phyloP scores from a whole-genome alignment of 176 grass and related monocot species.

The Leersia perrieri region DNA sequence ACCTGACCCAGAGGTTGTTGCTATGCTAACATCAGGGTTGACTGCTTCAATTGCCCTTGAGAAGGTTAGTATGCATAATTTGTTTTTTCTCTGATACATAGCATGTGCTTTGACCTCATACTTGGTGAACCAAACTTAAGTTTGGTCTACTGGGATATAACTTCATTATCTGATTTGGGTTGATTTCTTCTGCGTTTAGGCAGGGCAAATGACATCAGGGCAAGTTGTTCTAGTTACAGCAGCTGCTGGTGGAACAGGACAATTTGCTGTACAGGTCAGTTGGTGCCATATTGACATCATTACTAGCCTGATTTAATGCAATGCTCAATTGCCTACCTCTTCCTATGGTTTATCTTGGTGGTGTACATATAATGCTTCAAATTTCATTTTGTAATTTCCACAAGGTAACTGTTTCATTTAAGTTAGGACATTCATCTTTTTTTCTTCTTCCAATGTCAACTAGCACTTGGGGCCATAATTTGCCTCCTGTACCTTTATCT shows the following conservation, averaged over 20 bases:
- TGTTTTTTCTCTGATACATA: neutral
- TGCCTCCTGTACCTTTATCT: conserved; percentile 7
- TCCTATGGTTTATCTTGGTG: neutral
- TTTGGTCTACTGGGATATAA: neutral
- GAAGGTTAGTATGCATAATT: conserved; percentile 50
- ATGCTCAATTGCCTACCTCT: conserved; percentile 1
- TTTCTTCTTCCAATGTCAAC: neutral
- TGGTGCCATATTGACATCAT: conserved; percentile 20
- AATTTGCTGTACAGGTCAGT: conserved; percentile 95
- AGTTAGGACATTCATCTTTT: conserved; percentile 1
- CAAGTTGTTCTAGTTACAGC: conserved; percentile 88
- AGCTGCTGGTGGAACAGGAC: conserved; percentile 96
- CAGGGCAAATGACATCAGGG: conserved; percentile 84
- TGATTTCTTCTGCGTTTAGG: conserved; percentile 45
- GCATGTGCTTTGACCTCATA: conserved; percentile 20
- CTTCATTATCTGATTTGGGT: conserved; percentile 21
- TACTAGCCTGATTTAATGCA: conserved; percentile 25
- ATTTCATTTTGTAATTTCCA: conserved; percentile 5
- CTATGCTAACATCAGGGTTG: conserved; percentile 96
- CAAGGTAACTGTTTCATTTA: conserved; percentile 17
- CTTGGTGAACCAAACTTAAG: conserved; percentile 14
- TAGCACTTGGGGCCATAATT: conserved; percentile 15
- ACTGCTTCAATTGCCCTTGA: conserved; percentile 99
- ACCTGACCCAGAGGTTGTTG: conserved; percentile 93
- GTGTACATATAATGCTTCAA: neutral